Percentiles rank a stretch among this genome's conserved stretches.
Conservation (phyloP, 108 stramenopile species). For the Phaeodactylum tricornutum region DNA sequence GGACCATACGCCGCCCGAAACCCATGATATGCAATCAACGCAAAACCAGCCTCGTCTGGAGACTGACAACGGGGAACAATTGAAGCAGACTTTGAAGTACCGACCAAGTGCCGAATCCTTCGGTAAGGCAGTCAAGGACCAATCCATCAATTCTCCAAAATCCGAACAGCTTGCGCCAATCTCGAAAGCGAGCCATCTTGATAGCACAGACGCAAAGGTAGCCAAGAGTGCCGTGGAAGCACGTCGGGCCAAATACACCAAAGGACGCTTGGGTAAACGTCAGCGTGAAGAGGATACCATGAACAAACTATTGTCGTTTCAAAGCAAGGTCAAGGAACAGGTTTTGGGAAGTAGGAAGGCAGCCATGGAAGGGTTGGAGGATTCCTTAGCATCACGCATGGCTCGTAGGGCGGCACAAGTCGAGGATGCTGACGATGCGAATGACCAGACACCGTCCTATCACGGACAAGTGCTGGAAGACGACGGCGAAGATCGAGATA, state of each 20-base stretch:
- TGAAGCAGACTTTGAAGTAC: no score
- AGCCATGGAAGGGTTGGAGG: conserved; percentile 10
- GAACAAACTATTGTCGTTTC: conserved; percentile 52
- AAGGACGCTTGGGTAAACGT: conserved; percentile 21
- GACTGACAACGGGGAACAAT: no score
- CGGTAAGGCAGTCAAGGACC: not conserved
- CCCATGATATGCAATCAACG: not conserved
- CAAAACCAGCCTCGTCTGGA: not conserved
- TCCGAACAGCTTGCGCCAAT: not conserved
- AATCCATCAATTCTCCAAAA: not conserved
- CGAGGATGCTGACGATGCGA: conserved; percentile 10
- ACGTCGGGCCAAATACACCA: conserved; percentile 54
- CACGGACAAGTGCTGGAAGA: conserved; percentile 48
- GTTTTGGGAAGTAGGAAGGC: conserved; percentile 5
- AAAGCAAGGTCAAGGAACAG: conserved; percentile 41
- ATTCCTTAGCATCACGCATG: conserved; percentile 47
- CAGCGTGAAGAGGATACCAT: conserved; percentile 61
- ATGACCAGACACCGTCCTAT: conserved; percentile 12
- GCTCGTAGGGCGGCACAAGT: conserved; percentile 25
- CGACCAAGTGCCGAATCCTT: no score
- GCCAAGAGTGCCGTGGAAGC: conserved; percentile 41
- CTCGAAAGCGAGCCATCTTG: not conserved
- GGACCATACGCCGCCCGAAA: not conserved
- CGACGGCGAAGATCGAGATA: conserved; percentile 10
- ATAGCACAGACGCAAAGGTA: not conserved